Percentiles rank a stretch among this genome's conserved stretches.
Conservation (phyloP, 768 basidiomycete species). For the Termitomyces sp. region DNA sequence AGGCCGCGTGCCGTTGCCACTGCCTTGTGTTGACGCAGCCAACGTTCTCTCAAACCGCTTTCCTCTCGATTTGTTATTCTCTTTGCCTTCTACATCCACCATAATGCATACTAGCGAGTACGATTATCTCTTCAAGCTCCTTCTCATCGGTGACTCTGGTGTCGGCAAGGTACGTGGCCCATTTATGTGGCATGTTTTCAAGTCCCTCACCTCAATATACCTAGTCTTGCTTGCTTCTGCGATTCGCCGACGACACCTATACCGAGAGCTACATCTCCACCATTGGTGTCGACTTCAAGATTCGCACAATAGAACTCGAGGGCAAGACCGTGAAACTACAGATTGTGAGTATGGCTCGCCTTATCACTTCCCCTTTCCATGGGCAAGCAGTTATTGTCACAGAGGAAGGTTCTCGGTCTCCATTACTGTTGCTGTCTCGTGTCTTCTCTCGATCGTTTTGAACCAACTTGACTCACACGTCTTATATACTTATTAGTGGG, state of each 20-base stretch:
- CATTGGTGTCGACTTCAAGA: slow-evolving; percentile 99
- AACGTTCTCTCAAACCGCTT: slow-evolving; percentile 31
- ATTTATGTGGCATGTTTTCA: slow-evolving; percentile 18
- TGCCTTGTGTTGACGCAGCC: slow-evolving; percentile 32
- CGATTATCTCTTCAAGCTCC: slow-evolving; percentile 95
- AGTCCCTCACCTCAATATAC: slow-evolving; percentile 23
- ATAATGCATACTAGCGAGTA: slow-evolving; percentile 88
- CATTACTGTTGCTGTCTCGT: neutral
- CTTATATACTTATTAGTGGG: slow-evolving; percentile 66
- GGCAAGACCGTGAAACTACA: slow-evolving; percentile 98
- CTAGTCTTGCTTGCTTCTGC: slow-evolving; percentile 87
- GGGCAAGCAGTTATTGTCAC: slow-evolving; percentile 3
- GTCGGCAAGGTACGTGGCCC: slow-evolving; percentile 75
- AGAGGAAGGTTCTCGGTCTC: neutral
- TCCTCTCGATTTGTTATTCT: slow-evolving; percentile 25
- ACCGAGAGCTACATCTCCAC: slow-evolving; percentile 97
- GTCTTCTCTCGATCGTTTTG: neutral
- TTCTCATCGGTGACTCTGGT: slow-evolving; percentile 94
- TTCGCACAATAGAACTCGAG: slow-evolving; percentile 97
- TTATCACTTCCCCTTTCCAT: slow-evolving; percentile 6
- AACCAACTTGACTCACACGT: slow-evolving; percentile 23
- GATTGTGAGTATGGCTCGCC: slow-evolving; percentile 66
- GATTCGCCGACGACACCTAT: slow-evolving; percentile 96
- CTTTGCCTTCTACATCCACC: slow-evolving; percentile 20
- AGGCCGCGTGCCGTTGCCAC: slow-evolving; percentile 17